phyloP scores from a whole-genome alignment of 148 eudicot species.

The Camellia sinensis region DNA sequence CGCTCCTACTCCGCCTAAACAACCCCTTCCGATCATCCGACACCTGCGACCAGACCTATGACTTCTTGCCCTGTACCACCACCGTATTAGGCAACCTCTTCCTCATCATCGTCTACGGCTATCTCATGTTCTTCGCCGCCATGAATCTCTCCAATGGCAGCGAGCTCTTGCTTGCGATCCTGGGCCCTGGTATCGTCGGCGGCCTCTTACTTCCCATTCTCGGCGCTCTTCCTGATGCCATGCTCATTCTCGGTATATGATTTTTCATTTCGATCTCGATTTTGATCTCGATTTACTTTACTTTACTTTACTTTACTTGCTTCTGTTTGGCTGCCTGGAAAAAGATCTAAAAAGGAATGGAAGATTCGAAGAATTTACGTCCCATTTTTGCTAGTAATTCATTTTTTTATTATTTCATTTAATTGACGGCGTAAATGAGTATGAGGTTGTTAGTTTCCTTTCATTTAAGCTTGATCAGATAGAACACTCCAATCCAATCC shows the following conservation, averaged over 20 bases:
- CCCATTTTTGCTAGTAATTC: background rate
- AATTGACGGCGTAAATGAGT: too few species aligned
- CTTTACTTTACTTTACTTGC: background rate
- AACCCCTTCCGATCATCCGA: conserved; percentile 11
- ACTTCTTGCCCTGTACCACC: conserved; percentile 57
- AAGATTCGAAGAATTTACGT: background rate
- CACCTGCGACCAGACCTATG: conserved; percentile 52
- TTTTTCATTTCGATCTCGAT: background rate
- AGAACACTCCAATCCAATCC: too few species aligned
- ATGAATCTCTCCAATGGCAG: conserved; percentile 49
- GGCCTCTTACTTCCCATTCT: conserved; percentile 85
- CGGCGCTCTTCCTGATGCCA: conserved; percentile 95
- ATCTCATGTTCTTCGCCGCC: conserved; percentile 51
- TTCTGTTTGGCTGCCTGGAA: background rate
- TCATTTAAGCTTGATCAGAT: too few species aligned
- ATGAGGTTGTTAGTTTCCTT: too few species aligned
- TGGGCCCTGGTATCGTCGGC: conserved; percentile 89
- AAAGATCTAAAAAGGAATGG: background rate
- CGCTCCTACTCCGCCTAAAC: conserved; percentile 14
- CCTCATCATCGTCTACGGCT: conserved; percentile 53
- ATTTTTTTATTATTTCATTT: background rate
- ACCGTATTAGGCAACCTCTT: conserved; percentile 48
- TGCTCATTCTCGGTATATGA: conserved; percentile 78
- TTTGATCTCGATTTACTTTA: background rate
- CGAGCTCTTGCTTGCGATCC: conserved; percentile 70